Evolutionary conservation across 306 rosid genomes (phyloP).

Genomic region (Rosa chinensis): DNA sequence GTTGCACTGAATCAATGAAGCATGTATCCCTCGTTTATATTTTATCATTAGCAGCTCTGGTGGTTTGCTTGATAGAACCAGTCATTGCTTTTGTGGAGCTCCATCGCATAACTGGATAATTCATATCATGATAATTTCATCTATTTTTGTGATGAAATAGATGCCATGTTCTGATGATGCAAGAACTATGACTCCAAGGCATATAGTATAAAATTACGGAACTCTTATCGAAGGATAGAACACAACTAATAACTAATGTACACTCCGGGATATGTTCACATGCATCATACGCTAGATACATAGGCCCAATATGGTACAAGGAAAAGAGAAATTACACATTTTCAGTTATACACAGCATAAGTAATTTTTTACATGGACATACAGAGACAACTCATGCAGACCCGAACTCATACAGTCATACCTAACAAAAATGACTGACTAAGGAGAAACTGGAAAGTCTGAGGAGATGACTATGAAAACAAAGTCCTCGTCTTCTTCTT

Average conservation of each 20-base stretch:
- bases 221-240: neutral
- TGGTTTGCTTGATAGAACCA: neutral
- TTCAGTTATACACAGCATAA: neutral
- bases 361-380: neutral
- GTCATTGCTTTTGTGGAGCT: neutral
- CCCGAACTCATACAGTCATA: neutral
- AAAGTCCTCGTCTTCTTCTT: conserved; percentile 11
- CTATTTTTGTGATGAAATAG: neutral
- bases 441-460: neutral
- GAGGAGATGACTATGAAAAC: neutral
- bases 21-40: neutral
- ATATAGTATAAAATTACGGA: neutral
- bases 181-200: neutral
- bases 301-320: neutral
- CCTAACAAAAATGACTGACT: conserved; percentile 12
- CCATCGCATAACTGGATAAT: neutral
- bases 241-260: neutral
- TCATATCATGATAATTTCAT: neutral
- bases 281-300: neutral
- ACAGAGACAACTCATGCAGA: neutral
- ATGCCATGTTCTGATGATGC: neutral
- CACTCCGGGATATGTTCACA: neutral
- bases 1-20: neutral
- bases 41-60: neutral
- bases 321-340: neutral